phyloP scores from a whole-genome alignment of 2,329 filamentous ascomycete species.

The Aschersonia sp. region DNA sequence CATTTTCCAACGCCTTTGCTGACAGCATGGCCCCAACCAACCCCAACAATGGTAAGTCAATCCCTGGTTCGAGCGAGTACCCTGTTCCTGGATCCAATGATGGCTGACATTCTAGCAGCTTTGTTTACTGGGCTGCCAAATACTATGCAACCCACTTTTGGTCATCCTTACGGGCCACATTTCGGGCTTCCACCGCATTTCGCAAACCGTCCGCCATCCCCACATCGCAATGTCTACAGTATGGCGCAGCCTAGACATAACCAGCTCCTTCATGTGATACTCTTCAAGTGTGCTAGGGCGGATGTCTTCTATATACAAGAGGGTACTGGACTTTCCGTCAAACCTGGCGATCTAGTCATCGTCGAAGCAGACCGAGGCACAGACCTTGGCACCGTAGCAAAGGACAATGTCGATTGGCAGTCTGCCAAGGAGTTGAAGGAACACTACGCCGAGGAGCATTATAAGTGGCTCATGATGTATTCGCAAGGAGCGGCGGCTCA shows the following conservation, averaged over 20 bases:
- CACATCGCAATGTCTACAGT: conserved; percentile 46
- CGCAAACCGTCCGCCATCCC: conserved; percentile 33
- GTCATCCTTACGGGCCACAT: conserved; percentile 28
- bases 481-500: conserved; percentile 59
- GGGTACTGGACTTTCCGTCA: conserved; percentile 81
- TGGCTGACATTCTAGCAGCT: conserved; percentile 6
- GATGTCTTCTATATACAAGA: conserved; percentile 97
- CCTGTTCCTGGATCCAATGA: background rate
- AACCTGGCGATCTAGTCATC: conserved; percentile 86
- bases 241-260: conserved; percentile 47
- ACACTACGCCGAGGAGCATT: conserved; percentile 86
- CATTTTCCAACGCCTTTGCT: conserved; percentile 24
- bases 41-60: conserved; percentile 24
- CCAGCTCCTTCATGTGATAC: conserved; percentile 71
- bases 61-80: background rate
- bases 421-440: conserved; percentile 81
- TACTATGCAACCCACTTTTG: conserved; percentile 14
- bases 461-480: conserved; percentile 98
- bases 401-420: conserved; percentile 77
- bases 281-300: conserved; percentile 90
- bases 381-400: conserved; percentile 83
- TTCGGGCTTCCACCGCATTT: conserved; percentile 25
- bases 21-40: conserved; percentile 22
- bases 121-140: conserved; percentile 13
- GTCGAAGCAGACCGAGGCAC: conserved; percentile 94